Base-by-base conservation (phyloP, 495 filamentous ascomycete species). In the Ramalina peruviana region DNA sequence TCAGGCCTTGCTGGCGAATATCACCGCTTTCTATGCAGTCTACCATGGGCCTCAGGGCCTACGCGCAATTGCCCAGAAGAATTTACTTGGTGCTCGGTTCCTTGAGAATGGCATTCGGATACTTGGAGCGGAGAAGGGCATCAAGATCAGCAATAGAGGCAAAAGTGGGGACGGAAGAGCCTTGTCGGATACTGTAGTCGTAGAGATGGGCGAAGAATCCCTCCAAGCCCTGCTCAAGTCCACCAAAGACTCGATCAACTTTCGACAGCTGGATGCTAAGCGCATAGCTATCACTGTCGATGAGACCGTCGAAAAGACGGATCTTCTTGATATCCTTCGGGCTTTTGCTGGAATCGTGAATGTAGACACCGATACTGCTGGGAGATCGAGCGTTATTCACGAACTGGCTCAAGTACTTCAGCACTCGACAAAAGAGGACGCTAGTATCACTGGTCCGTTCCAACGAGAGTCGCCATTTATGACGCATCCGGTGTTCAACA, bases 1-100 rank as follows among this genome's bases (percentile, higher is more conserved):
- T 6, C 92, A 98, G 63, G 92, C 92, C 9, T 65, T 98, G 16
- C 74, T 97, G 30, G 92, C 92, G 17, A 98, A 98, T 65, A 96
- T 97, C 86, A 93, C 80, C 57, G 87, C 92, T 45, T 85, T 98
- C 68, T 98, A 96, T 65, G 92, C 88, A n/a, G 77, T 97, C 36
- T 98, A 97, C 62, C 92, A 98, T 61, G 92, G 92, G 3, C 92
- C 92, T 3, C 58, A 76, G 33, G 93, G 93, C 13, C 71, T 98
- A 43, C 86, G 80, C 67, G 75, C 75, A 16, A 97, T 97, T 58
- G 92, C 92, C 11, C 77, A 90, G 60, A 75, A 81, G 48, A 75
- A 82, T 53, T 76, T 85, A 59, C 74, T 79, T 19, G 78, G 80
- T 53, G 81, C 92, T 12, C 71, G 80, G 51, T 69, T 83, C 5